These are phyloP conservation scores for Ophiostoma pallidulum DNA, from an alignment of 2,329 filamentous ascomycete genomes.

Conservation along the genomic window DNA sequence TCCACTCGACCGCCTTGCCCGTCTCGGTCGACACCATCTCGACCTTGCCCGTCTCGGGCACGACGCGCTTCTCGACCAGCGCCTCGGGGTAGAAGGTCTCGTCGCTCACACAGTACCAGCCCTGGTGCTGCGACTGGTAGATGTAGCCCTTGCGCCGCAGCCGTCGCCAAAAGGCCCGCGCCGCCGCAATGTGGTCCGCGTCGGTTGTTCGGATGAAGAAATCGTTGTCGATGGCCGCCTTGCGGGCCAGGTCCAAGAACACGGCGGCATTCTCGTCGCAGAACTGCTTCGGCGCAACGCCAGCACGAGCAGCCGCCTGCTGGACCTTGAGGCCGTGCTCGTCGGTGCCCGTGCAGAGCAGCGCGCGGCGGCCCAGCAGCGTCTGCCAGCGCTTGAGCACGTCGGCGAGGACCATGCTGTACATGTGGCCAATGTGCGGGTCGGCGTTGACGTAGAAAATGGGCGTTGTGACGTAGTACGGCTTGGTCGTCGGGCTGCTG, in stretches of 20 bases:
- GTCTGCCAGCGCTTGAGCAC: constrained; percentile 86
- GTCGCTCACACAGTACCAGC: constrained; percentile 95
- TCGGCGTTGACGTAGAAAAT: constrained; percentile 99
- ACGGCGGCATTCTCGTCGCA: constrained; percentile 76
- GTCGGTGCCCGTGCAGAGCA: constrained; percentile 85
- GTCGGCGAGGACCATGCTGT: constrained; percentile 84
- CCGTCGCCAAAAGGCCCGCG: constrained; percentile 81
- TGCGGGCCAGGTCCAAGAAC: constrained; percentile 65
- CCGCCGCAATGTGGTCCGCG: constrained; percentile 67
- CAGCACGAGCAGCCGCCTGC: constrained; percentile 64
- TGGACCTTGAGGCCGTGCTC: constrained; percentile 98
- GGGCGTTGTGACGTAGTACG: constrained; percentile 90
- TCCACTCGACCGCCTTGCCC: constrained; percentile 90
- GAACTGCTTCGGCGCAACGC: constrained; percentile 67
- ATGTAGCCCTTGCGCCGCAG: constrained; percentile 67
- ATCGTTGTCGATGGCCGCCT: constrained; percentile 64
- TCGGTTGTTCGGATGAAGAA: constrained; percentile 92
- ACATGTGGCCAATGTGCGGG: constrained; percentile 90
- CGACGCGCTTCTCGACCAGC: constrained; percentile 62
- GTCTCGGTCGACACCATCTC: constrained; percentile 79
- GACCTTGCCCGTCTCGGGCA: constrained; percentile 72
- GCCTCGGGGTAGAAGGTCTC: constrained; percentile 88
- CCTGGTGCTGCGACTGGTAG: constrained; percentile 77
- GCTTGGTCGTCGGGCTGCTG: constrained; percentile 45
- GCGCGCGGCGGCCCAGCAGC: constrained; percentile 51